Evolutionary conservation across 2,329 filamentous ascomycete genomes (phyloP), one percentile per base, ranked within the genome.

Genomic region (Colletotrichum phormii): DNA sequence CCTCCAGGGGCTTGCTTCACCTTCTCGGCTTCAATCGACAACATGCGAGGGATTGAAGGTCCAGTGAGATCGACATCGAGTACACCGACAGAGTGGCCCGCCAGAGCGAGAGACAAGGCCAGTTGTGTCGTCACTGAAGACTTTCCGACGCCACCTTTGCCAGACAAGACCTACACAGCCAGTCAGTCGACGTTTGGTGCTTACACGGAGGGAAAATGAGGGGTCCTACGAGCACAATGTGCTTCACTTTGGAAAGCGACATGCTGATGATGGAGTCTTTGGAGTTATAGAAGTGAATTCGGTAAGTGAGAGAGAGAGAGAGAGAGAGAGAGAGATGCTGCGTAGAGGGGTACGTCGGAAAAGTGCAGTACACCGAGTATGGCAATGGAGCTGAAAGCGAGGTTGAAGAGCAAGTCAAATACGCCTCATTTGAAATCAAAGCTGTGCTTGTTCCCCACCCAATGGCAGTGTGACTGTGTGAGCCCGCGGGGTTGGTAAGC

Each of bases 121-220:
- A 99, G 91, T 82, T 99, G 97, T 1, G 96, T 97, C 0, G 97
- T 98, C n/a, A 98, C 92, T 64, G 95, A 98, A 55, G 96, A 98
- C 87, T 99, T 99, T 71, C 97, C 97, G 24, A 99, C 97, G 77
- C 97, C 97, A 79, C 97, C 97, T 89, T 99, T 99, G 78, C 97
- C 97, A 13, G 97, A 98, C 60, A 99, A 92, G 75, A 96, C 89
- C 89, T 91, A 18, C n/a, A 46, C 8, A 35, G 24, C 29, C 35
- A 57, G 55, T 60, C 64, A 68, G 60, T 72, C 9, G 42, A 9
- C 42, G 12, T 35, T 24, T 11, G n/a, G 15, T 35, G 33, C 22
- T 4, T 26, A 35, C 51, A 31, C n/a, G 42, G 13, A 60, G 37
- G 61, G 35, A 55, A 33, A 69, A 58, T 42, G 71, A 42, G 67